A percentile compares a stretch with the other conserved stretches of the same genome.
These are phyloP conservation scores for Rhodotorula sp. DNA, from an alignment of 1,284 basidiomycete species.

Conservation along the genomic window DNA sequence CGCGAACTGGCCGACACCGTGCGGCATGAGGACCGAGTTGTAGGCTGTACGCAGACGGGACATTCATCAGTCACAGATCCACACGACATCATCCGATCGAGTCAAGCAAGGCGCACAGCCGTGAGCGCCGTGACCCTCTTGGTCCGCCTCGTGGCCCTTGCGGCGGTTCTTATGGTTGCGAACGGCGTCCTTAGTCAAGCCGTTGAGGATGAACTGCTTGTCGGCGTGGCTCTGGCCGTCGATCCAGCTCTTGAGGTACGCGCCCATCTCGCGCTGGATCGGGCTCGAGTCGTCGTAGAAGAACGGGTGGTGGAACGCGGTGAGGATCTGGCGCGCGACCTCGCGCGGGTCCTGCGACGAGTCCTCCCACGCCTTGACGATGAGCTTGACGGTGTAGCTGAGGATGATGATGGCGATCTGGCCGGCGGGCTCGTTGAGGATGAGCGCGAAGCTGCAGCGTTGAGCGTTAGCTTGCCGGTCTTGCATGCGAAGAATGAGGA, in stretches of 20 bases:
- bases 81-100: no score
- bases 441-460: conserved; percentile 34
- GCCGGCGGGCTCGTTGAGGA: conserved; percentile 48
- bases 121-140: conserved; percentile 38
- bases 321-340: conserved; percentile 59
- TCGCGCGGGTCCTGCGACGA: conserved; percentile 56
- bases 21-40: conserved; percentile 37
- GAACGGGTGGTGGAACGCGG: conserved; percentile 74
- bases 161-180: conserved; percentile 47
- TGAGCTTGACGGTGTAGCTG: conserved; percentile 61
- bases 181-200: conserved; percentile 47
- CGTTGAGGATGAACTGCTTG: conserved; percentile 46
- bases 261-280: conserved; percentile 77
- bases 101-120: conserved; percentile 9
- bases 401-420: conserved; percentile 55
- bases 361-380: conserved; percentile 77
- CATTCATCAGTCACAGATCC: background rate
- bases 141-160: conserved; percentile 42
- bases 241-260: conserved; percentile 63
- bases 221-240: conserved; percentile 49
- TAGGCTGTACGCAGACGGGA: conserved; percentile 4
- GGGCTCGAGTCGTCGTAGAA: conserved; percentile 69
- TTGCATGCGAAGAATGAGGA: background rate
- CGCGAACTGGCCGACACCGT: conserved; percentile 36
- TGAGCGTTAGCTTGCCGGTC: background rate